Evolutionary conservation across 345 rosid species (phyloP), one percentile per base, ranked within the genome.

Genomic region (Sapria himalayana): DNA sequence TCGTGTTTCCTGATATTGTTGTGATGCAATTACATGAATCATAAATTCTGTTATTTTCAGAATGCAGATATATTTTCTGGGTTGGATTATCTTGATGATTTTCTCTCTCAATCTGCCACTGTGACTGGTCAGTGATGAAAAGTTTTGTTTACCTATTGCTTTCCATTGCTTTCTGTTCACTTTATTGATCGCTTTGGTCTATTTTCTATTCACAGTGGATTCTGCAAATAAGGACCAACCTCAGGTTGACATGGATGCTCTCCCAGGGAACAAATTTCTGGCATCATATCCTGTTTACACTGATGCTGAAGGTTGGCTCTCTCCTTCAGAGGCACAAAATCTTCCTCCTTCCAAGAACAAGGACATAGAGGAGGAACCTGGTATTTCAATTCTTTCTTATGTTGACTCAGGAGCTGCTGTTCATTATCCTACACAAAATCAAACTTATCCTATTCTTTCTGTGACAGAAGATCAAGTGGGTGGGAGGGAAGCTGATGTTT

Each of bases 41-140:
- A 43, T 17, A 25, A 34, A n/a, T 23, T 32, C 19, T 54, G 21
- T 22, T 43, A 18, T 33, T 41, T 51, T 35, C 52, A 62, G 66
- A 59, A 25, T 59, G 59, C 54, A 21, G 70, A 52, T 15, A 37
- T 52, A 36, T 32, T 40, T 45, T 49, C 44, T 14, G 65, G 58
- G 22, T 41, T 59, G 53, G 62, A 56, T 31, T 22, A 42, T 22
- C 29, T 51, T 36, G 46, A 52, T 29, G 49, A 52, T 37, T 44
- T 51, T 40, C 21, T 25, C 32, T 45, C 22, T 19, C 59, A 52
- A 6, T 38, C 67, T 29, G 22, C 40, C 15, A 16, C 22, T 12
- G 42, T 14, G 18, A 35, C 33, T 17, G 51, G 59, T 58, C 46
- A 37, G 59, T 45, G 25, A 9, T 32, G 22, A 33, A 27, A 16